Base-by-base conservation (phyloP, 495 filamentous ascomycete genomes). In the Margaritispora aquatica region DNA sequence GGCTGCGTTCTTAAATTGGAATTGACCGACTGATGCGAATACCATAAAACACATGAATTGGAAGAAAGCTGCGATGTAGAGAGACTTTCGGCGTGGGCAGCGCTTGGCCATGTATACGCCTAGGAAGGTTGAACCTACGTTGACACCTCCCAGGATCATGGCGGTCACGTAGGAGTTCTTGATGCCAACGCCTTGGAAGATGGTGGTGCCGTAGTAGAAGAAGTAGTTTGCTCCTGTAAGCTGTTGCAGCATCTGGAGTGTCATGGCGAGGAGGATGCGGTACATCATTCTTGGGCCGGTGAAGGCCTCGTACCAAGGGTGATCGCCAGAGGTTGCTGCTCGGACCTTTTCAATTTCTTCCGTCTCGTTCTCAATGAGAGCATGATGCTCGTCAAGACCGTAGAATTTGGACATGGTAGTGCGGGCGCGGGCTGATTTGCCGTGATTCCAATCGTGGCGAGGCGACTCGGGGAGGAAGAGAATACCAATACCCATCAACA, bases 381-480 rank as follows among this genome's bases (percentile, higher is more conserved):
- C 78, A 66, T 90, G 86, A 60, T 84, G 77, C 62, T 75, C 71
- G 26, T 82, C 73, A 5, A 92, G 83, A 59, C 89, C 88, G 57
- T 90, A 88, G 31, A 89, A 78, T 59, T 83, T 81, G 17, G 84
- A 78, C 72, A 96, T 89, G 49, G 88, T 90, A 1, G 72, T 64
- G 26, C 83, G 80, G 19, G 89, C 88, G 54, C 84, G 83, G 9
- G 84, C 84, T 36, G 77, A 66, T 46, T 78, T 80, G 41, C 86
- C 85, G 47, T 77, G 71, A 50, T 84, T 81, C 74, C 87, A 88
- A 58, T 84, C 82, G 67, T 73, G 84, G 62, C 85, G 84, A 26
- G 88, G 88, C 26, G 85, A 86, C 70, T 89, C 87, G 60, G 87
- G 86, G 23, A 91, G 80, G 71, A 87, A 82, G 20, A 88, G 74